phyloP scores from a whole-genome alignment of 352 stramenopile species.

The Halophytophthora batemanensis region DNA sequence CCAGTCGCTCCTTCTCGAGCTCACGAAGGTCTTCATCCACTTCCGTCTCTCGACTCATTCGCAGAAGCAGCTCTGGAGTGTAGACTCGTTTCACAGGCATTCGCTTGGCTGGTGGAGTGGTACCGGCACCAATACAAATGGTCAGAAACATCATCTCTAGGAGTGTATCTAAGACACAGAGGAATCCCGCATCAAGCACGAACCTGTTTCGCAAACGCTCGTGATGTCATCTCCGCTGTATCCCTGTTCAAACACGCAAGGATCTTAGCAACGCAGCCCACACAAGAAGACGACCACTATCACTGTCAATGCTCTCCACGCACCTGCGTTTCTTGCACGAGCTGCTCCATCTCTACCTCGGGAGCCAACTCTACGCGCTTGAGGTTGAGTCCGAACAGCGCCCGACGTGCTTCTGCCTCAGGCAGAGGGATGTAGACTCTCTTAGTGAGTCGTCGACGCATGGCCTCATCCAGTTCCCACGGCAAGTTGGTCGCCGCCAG shows the following conservation, averaged over 20 bases:
- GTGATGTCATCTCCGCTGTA: constrained; percentile 63
- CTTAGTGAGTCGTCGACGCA: constrained; percentile 95
- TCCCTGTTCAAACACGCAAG: constrained; percentile 16
- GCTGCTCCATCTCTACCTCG: constrained; percentile 72
- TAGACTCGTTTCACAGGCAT: constrained; percentile 82
- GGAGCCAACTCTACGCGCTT: constrained; percentile 72
- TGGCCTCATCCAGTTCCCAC: constrained; percentile 96
- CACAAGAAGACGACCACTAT: neutral
- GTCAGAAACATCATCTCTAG: neutral
- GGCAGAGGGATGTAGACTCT: constrained; percentile 87
- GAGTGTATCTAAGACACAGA: neutral
- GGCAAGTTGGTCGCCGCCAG: constrained; percentile 96
- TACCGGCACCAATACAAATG: neutral
- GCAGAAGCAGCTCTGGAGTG: constrained; percentile 59
- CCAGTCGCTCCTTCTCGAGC: constrained; percentile 52
- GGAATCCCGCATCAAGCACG: neutral
- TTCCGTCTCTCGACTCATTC: constrained; percentile 48
- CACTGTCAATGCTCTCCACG: constrained; percentile 12
- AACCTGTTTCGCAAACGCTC: constrained; percentile 51
- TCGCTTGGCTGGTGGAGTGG: constrained; percentile 48
- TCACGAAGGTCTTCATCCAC: constrained; percentile 30
- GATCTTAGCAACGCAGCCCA: neutral
- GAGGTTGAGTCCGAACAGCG: constrained; percentile 79
- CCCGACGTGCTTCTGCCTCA: constrained; percentile 44
- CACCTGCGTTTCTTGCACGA: constrained; percentile 70